Evolutionary conservation across 768 basidiomycete genomes (phyloP).

Genomic region (Phylloporus scabripes): DNA sequence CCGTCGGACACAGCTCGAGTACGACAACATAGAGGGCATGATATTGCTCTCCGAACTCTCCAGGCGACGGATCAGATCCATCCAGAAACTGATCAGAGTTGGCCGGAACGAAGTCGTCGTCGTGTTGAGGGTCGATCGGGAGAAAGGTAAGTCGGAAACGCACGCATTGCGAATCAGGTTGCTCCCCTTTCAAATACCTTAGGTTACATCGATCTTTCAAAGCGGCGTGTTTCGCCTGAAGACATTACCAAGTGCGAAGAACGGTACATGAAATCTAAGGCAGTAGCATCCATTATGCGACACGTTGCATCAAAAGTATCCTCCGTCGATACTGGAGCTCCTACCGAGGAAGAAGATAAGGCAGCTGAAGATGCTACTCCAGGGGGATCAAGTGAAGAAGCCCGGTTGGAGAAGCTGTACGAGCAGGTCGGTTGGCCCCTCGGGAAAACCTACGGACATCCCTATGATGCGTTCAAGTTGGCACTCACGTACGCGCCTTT

Average conservation of each 20-base stretch:
- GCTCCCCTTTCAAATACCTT: not conserved
- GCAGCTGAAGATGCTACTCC: slow-evolving; percentile 18
- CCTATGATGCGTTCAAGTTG: slow-evolving; percentile 97
- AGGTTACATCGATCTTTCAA: slow-evolving; percentile 99
- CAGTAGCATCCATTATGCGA: slow-evolving; percentile 88
- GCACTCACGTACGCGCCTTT: slow-evolving; percentile 70
- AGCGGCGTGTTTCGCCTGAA: slow-evolving; percentile 95
- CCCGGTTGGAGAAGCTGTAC: slow-evolving; percentile 79
- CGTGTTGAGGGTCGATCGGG: slow-evolving; percentile 96
- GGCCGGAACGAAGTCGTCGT: slow-evolving; percentile 99
- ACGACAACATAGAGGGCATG: slow-evolving; percentile 99
- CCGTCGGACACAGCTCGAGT: slow-evolving; percentile 67
- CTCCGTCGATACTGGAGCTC: slow-evolving; percentile 32
- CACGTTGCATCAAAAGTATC: slow-evolving; percentile 85
- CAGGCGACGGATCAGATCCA: slow-evolving; percentile 90
- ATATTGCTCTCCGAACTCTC: slow-evolving; percentile 98
- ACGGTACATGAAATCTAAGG: slow-evolving; percentile 96
- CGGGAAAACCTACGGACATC: slow-evolving; percentile 86
- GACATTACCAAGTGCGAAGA: slow-evolving; percentile 99
- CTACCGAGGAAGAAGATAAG: slow-evolving; percentile 23
- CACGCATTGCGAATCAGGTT: not conserved
- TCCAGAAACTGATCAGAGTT: slow-evolving; percentile 96
- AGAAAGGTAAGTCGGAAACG: slow-evolving; percentile 66
- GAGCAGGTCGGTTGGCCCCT: slow-evolving; percentile 92
- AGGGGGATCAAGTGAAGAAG: slow-evolving; percentile 58